These are phyloP conservation scores for Schizophyllum commune DNA, from an alignment of 1,284 basidiomycete genomes.

Conservation along the genomic window DNA sequence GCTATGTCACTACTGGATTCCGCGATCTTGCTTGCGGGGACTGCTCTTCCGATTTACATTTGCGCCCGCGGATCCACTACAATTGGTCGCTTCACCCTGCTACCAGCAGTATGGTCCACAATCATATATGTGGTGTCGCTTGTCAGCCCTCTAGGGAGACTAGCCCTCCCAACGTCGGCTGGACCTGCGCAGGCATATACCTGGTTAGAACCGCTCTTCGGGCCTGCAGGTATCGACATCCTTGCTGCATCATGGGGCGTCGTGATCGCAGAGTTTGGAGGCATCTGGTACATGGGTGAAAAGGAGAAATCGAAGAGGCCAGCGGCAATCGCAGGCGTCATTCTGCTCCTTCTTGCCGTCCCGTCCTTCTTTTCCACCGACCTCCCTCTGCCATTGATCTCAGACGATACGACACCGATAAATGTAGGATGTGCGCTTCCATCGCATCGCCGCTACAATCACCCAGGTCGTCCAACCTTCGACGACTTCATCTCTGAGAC, in stretches of 20 bases:
- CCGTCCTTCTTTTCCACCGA: conserved; percentile 43
- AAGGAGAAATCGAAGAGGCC: conserved; percentile 16
- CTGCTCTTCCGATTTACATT: conserved; percentile 32
- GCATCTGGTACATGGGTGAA: conserved; percentile 48
- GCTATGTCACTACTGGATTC: conserved; percentile 36
- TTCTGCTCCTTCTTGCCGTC: conserved; percentile 41
- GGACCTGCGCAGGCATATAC: conserved; percentile 43
- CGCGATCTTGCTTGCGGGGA: conserved; percentile 28
- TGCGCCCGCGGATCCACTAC: conserved; percentile 19
- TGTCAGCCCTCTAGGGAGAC: conserved; percentile 56
- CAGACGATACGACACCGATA: conserved; percentile 40
- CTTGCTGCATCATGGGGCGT: conserved; percentile 62
- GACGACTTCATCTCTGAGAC: conserved; percentile 56
- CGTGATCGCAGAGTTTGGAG: conserved; percentile 46
- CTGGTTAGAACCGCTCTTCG: conserved; percentile 53
- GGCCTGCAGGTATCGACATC: conserved; percentile 61
- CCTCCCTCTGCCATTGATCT: conserved; percentile 37
- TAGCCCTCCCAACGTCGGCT: conserved; percentile 62
- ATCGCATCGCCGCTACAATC: conserved; percentile 46
- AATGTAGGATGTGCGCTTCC: conserved; percentile 15
- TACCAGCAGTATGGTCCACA: conserved; percentile 60
- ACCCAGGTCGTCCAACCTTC: conserved; percentile 44
- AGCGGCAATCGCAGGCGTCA: conserved; percentile 26
- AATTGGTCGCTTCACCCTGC: conserved; percentile 43
- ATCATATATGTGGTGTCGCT: conserved; percentile 46